Conservation (phyloP, 179 eudicot genomes). For the Spergularia azorica region DNA sequence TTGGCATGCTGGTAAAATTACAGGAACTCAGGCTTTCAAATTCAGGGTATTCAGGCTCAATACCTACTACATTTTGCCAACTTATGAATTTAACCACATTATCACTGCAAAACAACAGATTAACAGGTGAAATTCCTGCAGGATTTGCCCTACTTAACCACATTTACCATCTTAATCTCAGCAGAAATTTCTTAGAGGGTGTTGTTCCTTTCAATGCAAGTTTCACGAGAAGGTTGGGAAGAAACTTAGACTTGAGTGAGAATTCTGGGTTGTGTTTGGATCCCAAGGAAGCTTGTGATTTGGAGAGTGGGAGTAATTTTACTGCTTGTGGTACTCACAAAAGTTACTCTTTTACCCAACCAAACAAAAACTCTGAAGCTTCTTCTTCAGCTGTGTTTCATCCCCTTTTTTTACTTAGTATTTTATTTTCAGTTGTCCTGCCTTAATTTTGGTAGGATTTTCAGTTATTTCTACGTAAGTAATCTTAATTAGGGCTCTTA, state of each 20-base stretch:
- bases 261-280: conserved; percentile 71
- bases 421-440: conserved; percentile 9
- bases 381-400: neutral
- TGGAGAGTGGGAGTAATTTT: conserved; percentile 34
- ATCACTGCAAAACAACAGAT: conserved; percentile 65
- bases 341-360: conserved; percentile 25
- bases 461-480: neutral
- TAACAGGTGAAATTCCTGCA: conserved; percentile 60
- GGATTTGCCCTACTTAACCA: conserved; percentile 47
- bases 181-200: conserved; percentile 63
- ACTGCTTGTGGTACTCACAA: conserved; percentile 42
- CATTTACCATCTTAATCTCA: conserved; percentile 69
- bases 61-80: conserved; percentile 43
- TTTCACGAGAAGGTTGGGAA: conserved; percentile 60
- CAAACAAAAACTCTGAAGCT: conserved; percentile 22
- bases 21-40: conserved; percentile 73
- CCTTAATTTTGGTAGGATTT: neutral
- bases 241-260: conserved; percentile 62
- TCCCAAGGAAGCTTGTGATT: conserved; percentile 36
- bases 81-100: conserved; percentile 56
- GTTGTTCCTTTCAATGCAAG: conserved; percentile 64
- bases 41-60: conserved; percentile 59
- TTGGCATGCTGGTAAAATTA: conserved; percentile 48
- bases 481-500: neutral
- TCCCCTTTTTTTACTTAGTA: conserved; percentile 13